Percentiles rank a stretch among this genome's conserved stretches.
phyloP scores from a whole-genome alignment of 1,139 yeast genomes.

The Diutina siamensis region DNA sequence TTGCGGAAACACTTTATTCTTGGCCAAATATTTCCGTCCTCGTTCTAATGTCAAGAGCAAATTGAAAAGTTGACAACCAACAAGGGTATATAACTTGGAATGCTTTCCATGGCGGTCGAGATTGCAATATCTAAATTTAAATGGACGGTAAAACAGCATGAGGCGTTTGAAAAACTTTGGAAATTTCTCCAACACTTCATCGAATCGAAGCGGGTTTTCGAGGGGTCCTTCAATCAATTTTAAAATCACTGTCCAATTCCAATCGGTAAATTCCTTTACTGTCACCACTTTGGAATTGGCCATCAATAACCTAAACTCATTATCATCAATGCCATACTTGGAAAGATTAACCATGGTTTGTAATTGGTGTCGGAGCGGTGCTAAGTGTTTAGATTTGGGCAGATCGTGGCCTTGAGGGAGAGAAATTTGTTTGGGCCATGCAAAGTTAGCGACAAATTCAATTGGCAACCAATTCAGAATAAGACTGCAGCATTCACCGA shows the following conservation, averaged over 20 bases:
- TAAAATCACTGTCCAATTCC: constrained; percentile 77
- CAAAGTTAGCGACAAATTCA: constrained; percentile 5
- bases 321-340: constrained; percentile 48
- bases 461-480: constrained; percentile 8
- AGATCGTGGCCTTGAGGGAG: no score
- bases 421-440: not conserved
- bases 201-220: constrained; percentile 56
- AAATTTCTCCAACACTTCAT: constrained; percentile 61
- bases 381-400: not conserved
- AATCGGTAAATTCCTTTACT: constrained; percentile 67
- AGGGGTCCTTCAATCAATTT: constrained; percentile 75
- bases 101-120: constrained; percentile 21
- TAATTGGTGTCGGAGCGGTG: not conserved
- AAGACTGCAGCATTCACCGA: constrained; percentile 8
- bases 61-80: constrained; percentile 65
- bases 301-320: constrained; percentile 55
- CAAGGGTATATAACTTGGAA: constrained; percentile 45
- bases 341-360: not conserved
- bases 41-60: constrained; percentile 49
- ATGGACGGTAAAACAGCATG: constrained; percentile 82
- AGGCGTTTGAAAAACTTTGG: constrained; percentile 79
- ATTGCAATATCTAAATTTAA: constrained; percentile 73
- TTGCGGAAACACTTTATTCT: constrained; percentile 74
- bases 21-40: constrained; percentile 59
- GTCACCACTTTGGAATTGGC: constrained; percentile 59